Percentiles rank a stretch among this genome's conserved stretches.
Evolutionary conservation across 2,329 filamentous ascomycete species (phyloP).

Genomic region (Chrysoporthe deuterocubensis): DNA sequence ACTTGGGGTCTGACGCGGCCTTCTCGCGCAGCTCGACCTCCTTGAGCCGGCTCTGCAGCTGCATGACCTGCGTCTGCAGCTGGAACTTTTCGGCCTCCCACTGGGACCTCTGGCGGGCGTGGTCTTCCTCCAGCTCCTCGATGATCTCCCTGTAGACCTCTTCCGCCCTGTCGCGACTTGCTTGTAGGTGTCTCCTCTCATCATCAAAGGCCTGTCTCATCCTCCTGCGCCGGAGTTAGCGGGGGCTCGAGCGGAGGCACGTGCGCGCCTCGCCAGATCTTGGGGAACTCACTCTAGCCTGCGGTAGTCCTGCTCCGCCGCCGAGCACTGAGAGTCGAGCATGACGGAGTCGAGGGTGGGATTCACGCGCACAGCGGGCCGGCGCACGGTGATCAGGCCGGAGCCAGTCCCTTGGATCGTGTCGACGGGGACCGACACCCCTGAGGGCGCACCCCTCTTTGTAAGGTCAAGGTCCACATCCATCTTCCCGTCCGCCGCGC

Average conservation of each 20-base stretch:
- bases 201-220: constrained; percentile 57
- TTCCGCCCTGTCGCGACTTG: constrained; percentile 56
- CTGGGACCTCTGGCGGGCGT: constrained; percentile 17
- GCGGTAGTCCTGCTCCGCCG: constrained; percentile 15
- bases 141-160: constrained; percentile 48
- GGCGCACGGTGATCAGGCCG: constrained; percentile 25
- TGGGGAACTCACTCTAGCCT: constrained; percentile 24
- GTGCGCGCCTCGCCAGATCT: not conserved
- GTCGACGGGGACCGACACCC: constrained; percentile 25
- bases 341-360: constrained; percentile 12
- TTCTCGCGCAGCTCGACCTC: constrained; percentile 26
- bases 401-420: constrained; percentile 27
- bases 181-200: constrained; percentile 58
- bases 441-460: not conserved
- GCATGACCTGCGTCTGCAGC: constrained; percentile 33
- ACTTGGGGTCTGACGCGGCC: constrained; percentile 24
- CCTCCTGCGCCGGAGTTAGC: constrained; percentile 28
- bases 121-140: constrained; percentile 24
- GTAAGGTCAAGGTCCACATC: constrained; percentile 24
- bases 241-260: not conserved
- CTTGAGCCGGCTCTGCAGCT: constrained; percentile 31
- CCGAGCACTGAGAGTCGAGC: constrained; percentile 16
- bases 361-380: constrained; percentile 21
- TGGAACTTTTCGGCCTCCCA: constrained; percentile 43
- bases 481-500: constrained; percentile 19